Evolutionary conservation across 2,329 filamentous ascomycete genomes (phyloP), one percentile per base, ranked within the genome.

Genomic region (Trichophyton verrucosum): DNA sequence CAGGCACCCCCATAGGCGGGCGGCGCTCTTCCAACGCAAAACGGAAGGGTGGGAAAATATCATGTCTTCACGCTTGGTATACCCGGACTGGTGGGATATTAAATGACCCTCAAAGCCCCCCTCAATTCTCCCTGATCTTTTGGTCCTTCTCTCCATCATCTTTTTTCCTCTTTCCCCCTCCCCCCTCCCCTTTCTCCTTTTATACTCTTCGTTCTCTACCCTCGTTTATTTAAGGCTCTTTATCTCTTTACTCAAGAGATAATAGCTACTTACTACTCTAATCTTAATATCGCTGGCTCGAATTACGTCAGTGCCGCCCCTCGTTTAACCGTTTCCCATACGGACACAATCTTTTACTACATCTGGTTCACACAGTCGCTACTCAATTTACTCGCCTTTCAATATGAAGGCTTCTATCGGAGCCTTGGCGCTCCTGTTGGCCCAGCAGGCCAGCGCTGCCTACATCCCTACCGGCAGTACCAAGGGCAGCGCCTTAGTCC

Each of bases 401-500:
- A 61, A 51, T 49, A 69, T 69, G 67, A 69, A 64, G 64, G 27
- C 65, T 55, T 60, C 63, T 13, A 59, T 63, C 59, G 60, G 60
- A 60, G 58, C 64, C 17, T 59, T 67, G 27, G 61, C 65, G 42
- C 57, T 63, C 51, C 60, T 66, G 46, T 61, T 67, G 55, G 66
- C 66, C 60, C 64, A 68, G 62, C 66, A 68, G 62, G 67, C 66
- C 61, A 62, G 61, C 60, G 69, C 68, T 22, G 64, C 63, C 49
- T 42, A 61, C 22, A 33, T 38, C 7, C 27, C 24, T 9, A 30
- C 27, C 8, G 27, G 51, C 11, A 36, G 49, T 22, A 24, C 8
- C 17, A 27, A 27, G 15, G 49, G 49, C n/a, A 53, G 49, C 49
- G 0, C 5, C 27, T 30, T 30, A 30, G 27, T 30, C 27, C 27